phyloP scores from a whole-genome alignment of 805 yeast species.

The Barnettozyma populi region DNA sequence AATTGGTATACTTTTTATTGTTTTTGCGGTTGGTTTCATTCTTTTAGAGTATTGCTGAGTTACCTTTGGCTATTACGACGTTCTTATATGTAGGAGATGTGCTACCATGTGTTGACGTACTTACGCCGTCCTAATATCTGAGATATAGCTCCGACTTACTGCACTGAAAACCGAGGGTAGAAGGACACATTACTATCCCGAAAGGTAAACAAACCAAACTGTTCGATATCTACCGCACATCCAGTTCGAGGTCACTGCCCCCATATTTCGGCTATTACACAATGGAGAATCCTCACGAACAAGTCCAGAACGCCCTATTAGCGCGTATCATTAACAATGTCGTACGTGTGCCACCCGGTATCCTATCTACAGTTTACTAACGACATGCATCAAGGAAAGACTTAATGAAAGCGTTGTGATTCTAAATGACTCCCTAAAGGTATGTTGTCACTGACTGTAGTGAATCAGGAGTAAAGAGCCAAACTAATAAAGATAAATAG shows the following conservation, averaged over 20 bases:
- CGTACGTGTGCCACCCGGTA: slow-evolving; percentile 38
- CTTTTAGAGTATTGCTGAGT: not conserved
- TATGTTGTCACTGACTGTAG: slow-evolving; percentile 12
- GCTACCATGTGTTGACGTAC: no score
- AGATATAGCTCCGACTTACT: not conserved
- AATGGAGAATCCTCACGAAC: slow-evolving; percentile 87
- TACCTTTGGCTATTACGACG: not conserved
- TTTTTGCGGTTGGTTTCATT: not conserved
- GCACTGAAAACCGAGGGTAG: not conserved
- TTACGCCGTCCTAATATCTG: no score
- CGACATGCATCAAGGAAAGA: slow-evolving; percentile 41
- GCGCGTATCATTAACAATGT: slow-evolving; percentile 73
- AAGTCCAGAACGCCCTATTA: slow-evolving; percentile 68
- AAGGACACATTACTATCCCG: no score
- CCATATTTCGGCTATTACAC: not conserved
- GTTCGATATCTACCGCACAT: not conserved
- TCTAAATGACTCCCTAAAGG: slow-evolving; percentile 54
- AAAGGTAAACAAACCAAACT: not conserved
- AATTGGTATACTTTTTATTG: not conserved
- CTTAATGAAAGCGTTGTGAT: slow-evolving; percentile 65
- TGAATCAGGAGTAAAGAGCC: no score
- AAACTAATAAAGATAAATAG: slow-evolving; percentile 10
- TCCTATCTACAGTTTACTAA: not conserved
- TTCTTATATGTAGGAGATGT: no score
- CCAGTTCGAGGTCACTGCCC: not conserved